Percentiles rank a stretch among this genome's conserved stretches.
phyloP scores from a whole-genome alignment of 805 yeast species.

The Lipomyces orientalis region DNA sequence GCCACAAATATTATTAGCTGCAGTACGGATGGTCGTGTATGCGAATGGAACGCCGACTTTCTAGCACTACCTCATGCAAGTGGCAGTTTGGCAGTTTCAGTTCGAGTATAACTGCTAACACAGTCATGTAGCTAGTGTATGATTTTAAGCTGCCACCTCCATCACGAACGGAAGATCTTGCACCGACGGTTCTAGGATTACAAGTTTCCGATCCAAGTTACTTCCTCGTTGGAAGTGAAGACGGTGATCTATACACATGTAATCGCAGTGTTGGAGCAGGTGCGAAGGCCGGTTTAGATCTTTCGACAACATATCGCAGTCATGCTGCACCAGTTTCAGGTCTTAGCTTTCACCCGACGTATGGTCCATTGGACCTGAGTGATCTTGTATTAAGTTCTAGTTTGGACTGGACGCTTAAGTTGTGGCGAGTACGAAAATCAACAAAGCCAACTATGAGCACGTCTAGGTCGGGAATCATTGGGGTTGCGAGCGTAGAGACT shows the following conservation, averaged over 20 bases:
- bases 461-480: neutral
- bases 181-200: conserved; percentile 44
- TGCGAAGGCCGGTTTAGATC: conserved; percentile 44
- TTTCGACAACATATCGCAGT: conserved; percentile 39
- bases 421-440: conserved; percentile 43
- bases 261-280: conserved; percentile 44
- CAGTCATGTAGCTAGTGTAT: conserved; percentile 39
- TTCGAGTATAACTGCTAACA: neutral
- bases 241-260: conserved; percentile 47
- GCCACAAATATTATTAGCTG: conserved; percentile 45
- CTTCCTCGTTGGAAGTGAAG: conserved; percentile 49
- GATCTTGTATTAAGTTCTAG: conserved; percentile 44
- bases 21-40: conserved; percentile 49
- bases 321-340: conserved; percentile 48
- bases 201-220: conserved; percentile 43
- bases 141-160: conserved; percentile 41
- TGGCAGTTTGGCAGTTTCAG: neutral
- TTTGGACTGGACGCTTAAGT: conserved; percentile 48
- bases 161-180: conserved; percentile 39
- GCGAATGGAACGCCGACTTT: conserved; percentile 49
- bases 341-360: conserved; percentile 41
- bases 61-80: conserved; percentile 45
- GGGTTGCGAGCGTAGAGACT: neutral
- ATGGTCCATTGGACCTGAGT: conserved; percentile 40
- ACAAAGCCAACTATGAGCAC: neutral